Evolutionary conservation across 2,329 filamentous ascomycete genomes (phyloP).

Genomic region (Fusarium marasasianum): DNA sequence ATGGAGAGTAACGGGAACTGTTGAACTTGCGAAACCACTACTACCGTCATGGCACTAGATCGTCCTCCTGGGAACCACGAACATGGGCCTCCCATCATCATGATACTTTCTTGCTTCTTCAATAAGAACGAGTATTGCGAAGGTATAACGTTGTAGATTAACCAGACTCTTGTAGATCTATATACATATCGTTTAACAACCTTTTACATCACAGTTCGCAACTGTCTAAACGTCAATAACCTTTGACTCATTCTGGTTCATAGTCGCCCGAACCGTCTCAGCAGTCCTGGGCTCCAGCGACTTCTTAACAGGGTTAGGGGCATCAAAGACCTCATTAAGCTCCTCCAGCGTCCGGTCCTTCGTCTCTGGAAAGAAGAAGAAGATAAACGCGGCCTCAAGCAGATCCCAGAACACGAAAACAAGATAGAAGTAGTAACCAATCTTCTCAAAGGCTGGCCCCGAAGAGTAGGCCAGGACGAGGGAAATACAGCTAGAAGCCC

Average conservation of each 20-base stretch:
- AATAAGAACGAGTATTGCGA: too few species aligned
- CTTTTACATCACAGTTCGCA: neutral
- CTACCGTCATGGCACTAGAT: too few species aligned
- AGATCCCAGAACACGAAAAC: conserved; percentile 58
- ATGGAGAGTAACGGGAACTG: too few species aligned
- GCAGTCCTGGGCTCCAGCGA: conserved; percentile 29
- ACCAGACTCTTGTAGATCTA: neutral
- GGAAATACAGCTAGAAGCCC: conserved; percentile 50
- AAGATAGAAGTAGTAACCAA: conserved; percentile 56
- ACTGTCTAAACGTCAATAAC: neutral
- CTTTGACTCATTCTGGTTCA: conserved; percentile 11
- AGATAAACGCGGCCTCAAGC: conserved; percentile 54
- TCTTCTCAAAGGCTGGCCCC: conserved; percentile 53
- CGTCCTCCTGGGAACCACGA: neutral
- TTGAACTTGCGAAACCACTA: too few species aligned
- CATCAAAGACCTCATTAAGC: conserved; percentile 43
- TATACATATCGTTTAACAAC: rapidly evolving
- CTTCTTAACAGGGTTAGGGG: conserved; percentile 29
- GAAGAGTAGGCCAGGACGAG: conserved; percentile 57
- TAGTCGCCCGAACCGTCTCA: conserved; percentile 23
- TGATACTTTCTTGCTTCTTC: neutral
- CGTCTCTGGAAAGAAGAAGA: conserved; percentile 60
- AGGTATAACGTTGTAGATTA: too few species aligned
- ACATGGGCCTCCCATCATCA: neutral
- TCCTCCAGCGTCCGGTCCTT: conserved; percentile 62